Base-by-base conservation (phyloP, 2,329 filamentous ascomycete genomes). In the Diaporthe nobilis region DNA sequence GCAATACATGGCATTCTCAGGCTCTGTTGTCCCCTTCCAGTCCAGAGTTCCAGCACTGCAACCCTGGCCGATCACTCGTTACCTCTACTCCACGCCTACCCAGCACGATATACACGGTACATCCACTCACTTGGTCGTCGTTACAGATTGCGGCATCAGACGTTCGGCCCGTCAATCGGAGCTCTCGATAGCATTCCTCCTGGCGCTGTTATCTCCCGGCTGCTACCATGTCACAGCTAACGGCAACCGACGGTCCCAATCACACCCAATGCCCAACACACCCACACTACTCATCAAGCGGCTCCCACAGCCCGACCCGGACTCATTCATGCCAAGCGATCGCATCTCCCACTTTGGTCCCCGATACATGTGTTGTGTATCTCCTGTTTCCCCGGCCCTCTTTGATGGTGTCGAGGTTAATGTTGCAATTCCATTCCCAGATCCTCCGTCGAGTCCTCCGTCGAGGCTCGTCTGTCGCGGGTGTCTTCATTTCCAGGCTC, bases 21-120 rank as follows among this genome's bases (percentile, higher is more conserved):
- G 28, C 17, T 37, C 55, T 22, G 3, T 57, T 57, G 15, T 58
- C 10, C 20, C 20, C 2, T 10, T 15, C 31, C 57, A 60, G 20
- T 60, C 57, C 57, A n/a, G 25, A 53, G 49, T 10, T 44, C 60
- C 60, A 31, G 60, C 60, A 47, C 25, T 68, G 63, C n/a, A 68
- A 53, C 63, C 63, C 12, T 67, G 61, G 42, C 61, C 31, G 25
- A 67, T 67, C 61, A 67, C 61, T 67, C 61, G 61, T 67, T 67
- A 67, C 61, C 20, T 67, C 25, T 39, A 15, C 47, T 67, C 61
- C 61, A 37, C 28, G 39, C 60, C 17, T 37, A 39, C 57, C 57
- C 17, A 17, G 31, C 57, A 60, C 31, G 20, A 20, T 10, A 39
- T n/a, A 20, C 9, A 39, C 34, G 58, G 22, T 37, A 60, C 58